These are phyloP conservation scores for Pseudoturritis turrita DNA, from an alignment of 345 rosid genomes.

Conservation along the genomic window DNA sequence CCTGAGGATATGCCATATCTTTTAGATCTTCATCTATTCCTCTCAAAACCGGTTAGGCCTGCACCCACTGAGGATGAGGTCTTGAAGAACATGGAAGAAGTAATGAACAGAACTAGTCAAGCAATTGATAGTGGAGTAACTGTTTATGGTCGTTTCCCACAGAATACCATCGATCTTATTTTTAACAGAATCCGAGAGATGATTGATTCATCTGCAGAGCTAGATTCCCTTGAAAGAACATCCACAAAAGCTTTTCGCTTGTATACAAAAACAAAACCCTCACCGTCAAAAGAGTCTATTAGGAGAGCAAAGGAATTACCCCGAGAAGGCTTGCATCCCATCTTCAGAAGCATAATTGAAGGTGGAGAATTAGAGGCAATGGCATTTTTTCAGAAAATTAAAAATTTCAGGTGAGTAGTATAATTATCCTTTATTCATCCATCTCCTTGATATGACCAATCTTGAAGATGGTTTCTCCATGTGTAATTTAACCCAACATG, in stretches of 20 bases:
- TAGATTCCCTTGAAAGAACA: slow-evolving; percentile 60
- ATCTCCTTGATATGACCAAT: not conserved
- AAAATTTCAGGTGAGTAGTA: slow-evolving; percentile 64
- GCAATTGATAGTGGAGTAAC: slow-evolving; percentile 86
- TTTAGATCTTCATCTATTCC: slow-evolving; percentile 90
- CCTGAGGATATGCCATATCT: slow-evolving; percentile 87
- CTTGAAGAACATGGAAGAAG: slow-evolving; percentile 70
- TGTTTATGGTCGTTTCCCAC: slow-evolving; percentile 90
- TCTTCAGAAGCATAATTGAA: slow-evolving; percentile 67
- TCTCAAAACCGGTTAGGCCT: slow-evolving; percentile 79
- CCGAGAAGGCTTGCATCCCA: slow-evolving; percentile 82
- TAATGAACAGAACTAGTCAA: slow-evolving; percentile 58
- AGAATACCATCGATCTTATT: slow-evolving; percentile 75
- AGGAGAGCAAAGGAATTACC: slow-evolving; percentile 82
- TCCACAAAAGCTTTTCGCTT: slow-evolving; percentile 84
- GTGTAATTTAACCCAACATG: not conserved
- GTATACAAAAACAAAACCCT: slow-evolving; percentile 80
- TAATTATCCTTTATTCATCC: not conserved
- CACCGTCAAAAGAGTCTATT: slow-evolving; percentile 86
- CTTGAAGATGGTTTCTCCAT: not conserved
- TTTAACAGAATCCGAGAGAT: slow-evolving; percentile 65
- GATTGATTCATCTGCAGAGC: slow-evolving; percentile 80
- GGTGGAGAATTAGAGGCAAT: slow-evolving; percentile 85
- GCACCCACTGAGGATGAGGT: slow-evolving; percentile 95
- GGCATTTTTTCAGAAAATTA: slow-evolving; percentile 87